Base-by-base conservation (phyloP, 1,139 yeast genomes). In the Hanseniaspora gamundiae region DNA sequence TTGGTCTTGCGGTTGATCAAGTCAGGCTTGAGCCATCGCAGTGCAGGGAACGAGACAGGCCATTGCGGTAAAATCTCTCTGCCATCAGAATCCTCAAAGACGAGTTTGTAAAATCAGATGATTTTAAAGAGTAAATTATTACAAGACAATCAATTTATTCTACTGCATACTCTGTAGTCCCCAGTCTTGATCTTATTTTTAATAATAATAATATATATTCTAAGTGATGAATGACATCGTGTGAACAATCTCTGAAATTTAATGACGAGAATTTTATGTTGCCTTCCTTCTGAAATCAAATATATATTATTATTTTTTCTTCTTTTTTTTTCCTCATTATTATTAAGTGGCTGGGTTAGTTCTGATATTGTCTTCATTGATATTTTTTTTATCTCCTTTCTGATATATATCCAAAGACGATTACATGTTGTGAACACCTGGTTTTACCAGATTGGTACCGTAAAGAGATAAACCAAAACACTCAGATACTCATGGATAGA, bases 221-320 rank as follows among this genome's bases (percentile, higher is more conserved):
- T 33, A 33, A 35, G 49, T 59, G 64, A 59, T 59, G 64, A 59
- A 54, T 52, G 55, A 58, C 57, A 52, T 52, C 49, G 58, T 51
- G 64, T 60, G 64, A 60, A 60, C 64, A 60, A 60, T 60, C 64
- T 60, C 63, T 60, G 64, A 59, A 43, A 45, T 52, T 51, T 47
- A 48, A 52, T 50, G 62, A 59, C 58, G 59, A 58, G 59, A 60
- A 58, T 52, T 59, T 50, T 56, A 55, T 55, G 64, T 59, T 60
- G 64, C 64, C 62, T 60, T 60, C 64, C 64, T 59, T 59, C 64
- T 60, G 64, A 60, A 43, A 42, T 44, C n/a, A 43, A 29, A 29
- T n/a, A 26, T 16, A 10, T 17, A 27, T 29, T 27, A 40, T 41
- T 27, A 43, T 44, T 45, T 49, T 47, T 47, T 45, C 35, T 35